Conservation (phyloP, 2,329 filamentous ascomycete genomes). For the Verticillium longisporum region DNA sequence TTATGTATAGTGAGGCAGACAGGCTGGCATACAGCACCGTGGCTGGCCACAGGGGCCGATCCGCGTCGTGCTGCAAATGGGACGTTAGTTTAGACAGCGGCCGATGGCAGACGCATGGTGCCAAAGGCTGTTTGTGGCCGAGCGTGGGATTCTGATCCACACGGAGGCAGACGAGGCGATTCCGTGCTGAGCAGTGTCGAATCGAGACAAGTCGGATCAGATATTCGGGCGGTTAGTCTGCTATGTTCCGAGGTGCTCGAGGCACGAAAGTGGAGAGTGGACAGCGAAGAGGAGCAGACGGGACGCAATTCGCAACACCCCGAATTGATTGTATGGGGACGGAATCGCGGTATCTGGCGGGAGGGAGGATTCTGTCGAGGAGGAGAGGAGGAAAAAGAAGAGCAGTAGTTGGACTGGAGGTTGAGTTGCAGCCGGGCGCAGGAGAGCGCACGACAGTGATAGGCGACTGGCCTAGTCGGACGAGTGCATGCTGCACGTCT, state of each 20-base stretch:
- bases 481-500: constrained; percentile 28
- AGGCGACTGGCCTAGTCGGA: constrained; percentile 2
- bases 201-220: not conserved
- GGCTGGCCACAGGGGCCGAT: constrained; percentile 1
- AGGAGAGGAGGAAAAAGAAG: not conserved
- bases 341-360: not conserved
- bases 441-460: not conserved
- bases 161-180: not conserved
- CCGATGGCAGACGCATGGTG: constrained; percentile 8
- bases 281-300: not conserved
- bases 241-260: not conserved
- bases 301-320: not conserved
- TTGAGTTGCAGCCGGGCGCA: not conserved
- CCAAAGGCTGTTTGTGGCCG: constrained; percentile 2
- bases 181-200: not conserved
- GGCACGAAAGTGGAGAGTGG: not conserved
- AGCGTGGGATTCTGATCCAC: constrained; percentile 1
- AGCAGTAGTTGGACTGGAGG: not conserved
- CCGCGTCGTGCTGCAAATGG: constrained; percentile 4
- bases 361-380: not conserved
- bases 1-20: not conserved
- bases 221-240: not conserved
- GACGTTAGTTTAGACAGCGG: constrained; percentile 7
- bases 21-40: not conserved
- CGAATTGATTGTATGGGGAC: not conserved